phyloP scores from a whole-genome alignment of 768 basidiomycete genomes.

The Podaxis mareebaensis region DNA sequence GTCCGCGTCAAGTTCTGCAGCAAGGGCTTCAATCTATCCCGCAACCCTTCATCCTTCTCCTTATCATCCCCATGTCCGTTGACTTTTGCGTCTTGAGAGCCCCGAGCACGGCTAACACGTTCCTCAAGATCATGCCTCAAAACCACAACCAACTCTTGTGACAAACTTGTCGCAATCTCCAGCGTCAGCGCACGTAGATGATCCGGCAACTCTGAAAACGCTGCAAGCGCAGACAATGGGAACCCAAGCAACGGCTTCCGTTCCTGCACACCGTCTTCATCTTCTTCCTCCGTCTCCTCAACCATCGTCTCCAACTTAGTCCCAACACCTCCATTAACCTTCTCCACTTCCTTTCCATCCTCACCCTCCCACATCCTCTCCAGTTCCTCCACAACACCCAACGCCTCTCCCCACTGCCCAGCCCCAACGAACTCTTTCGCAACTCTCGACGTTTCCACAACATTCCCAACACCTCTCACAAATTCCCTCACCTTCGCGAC shows the following conservation, averaged over 20 bases:
- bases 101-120: conserved; percentile 33
- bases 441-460: conserved; percentile 77
- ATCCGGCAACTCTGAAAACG: conserved; percentile 74
- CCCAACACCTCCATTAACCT: not conserved
- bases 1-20: conserved; percentile 78
- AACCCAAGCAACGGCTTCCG: conserved; percentile 34
- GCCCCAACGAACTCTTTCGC: conserved; percentile 74
- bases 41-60: conserved; percentile 42
- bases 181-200: conserved; percentile 71
- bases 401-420: conserved; percentile 87
- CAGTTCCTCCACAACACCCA: conserved; percentile 72
- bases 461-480: conserved; percentile 62
- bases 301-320: conserved; percentile 13
- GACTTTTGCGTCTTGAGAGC: conserved; percentile 5
- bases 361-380: conserved; percentile 53
- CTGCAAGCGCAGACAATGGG: conserved; percentile 66
- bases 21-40: conserved; percentile 69
- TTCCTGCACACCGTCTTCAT: conserved; percentile 8
- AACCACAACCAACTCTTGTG: conserved; percentile 73
- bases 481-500: conserved; percentile 62
- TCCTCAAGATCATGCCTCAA: conserved; percentile 64
- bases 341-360: not conserved
- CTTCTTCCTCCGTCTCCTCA: conserved; percentile 8
- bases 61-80: conserved; percentile 16
- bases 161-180: conserved; percentile 76